Base-by-base conservation (phyloP, 176 grass and related monocot species). In the Ensete glaucum region DNA sequence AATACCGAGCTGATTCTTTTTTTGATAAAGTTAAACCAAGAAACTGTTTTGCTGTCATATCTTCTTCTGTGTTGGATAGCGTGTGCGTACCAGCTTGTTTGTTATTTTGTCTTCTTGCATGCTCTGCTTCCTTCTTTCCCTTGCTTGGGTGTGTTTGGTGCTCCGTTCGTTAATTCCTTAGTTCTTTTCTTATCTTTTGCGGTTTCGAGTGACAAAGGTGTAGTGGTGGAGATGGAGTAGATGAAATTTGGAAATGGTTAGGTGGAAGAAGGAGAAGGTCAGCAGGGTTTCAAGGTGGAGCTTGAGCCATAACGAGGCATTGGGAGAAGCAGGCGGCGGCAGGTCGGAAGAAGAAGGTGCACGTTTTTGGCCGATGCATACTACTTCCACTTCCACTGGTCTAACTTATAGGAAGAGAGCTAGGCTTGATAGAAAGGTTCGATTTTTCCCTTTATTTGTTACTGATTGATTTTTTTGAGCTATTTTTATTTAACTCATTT, bases 361-460 rank as follows among this genome's bases (percentile, higher is more conserved):
- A n/a, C 29, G 64, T 13, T 68, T 83, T 49, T 53, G 74, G 72
- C 62, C 80, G 53, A 82, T 82, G 9, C 54, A 58, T 9, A 58
- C 69, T 64, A 24, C 82, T 9, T 11, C 67, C 51, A 11, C 69
- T 73, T 59, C 73, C 74, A 62, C 65, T 14, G 11, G 67, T 67
- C 74, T 76, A 69, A 72, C 84, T 69, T 69, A 65, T 76, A 78
- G 80, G 53, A 83, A 85, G 64, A 83, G 73, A 73, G 60, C 78
- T 66, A 83, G 75, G 77, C 71, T 73, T 23, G 80, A 76, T 48
- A 80, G 82, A 73, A 89, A 89, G 90, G 87, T 92, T 67, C 23
- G 59, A 54, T 57, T 51, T 49, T 48, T 49, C n/a, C 74, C 74
- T 67, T 77, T 14, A 75, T 80, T 1, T 27, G 49, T 17, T 77